Evolutionary conservation across 345 rosid species (phyloP).

Genomic region (Arabis alpina): DNA sequence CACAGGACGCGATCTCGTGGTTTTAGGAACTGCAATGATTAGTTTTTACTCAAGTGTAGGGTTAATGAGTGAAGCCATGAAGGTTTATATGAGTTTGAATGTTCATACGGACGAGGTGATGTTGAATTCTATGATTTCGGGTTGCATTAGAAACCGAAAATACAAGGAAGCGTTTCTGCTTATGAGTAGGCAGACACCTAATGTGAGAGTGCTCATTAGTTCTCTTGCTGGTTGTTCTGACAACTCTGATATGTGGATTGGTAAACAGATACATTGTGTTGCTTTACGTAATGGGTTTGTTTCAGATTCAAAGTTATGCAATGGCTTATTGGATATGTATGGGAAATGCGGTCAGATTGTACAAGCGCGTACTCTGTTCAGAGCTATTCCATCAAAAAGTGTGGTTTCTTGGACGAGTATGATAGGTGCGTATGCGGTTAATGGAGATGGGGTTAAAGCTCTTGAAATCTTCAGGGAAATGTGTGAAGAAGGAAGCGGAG

Average conservation of each 20-base stretch:
- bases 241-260: constrained; percentile 61
- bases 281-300: constrained; percentile 57
- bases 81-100: constrained; percentile 50
- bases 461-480: constrained; percentile 59
- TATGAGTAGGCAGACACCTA: constrained; percentile 56
- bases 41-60: constrained; percentile 67
- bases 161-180: constrained; percentile 60
- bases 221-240: constrained; percentile 78
- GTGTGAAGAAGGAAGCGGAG: constrained; percentile 49
- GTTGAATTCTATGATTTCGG: constrained; percentile 69
- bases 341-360: constrained; percentile 67
- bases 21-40: constrained; percentile 71
- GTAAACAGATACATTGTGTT: constrained; percentile 73
- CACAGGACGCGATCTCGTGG: constrained; percentile 71
- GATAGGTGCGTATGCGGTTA: constrained; percentile 75
- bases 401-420: constrained; percentile 84
- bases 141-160: constrained; percentile 59
- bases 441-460: constrained; percentile 65
- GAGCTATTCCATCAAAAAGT: constrained; percentile 46
- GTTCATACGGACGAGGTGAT: constrained; percentile 54
- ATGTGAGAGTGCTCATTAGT: constrained; percentile 62
- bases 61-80: constrained; percentile 57
- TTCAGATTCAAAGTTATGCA: constrained; percentile 66
- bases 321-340: constrained; percentile 75
- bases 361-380: constrained; percentile 54